Conservation (phyloP, 75 land plant species). For the Cunninghamia lanceolata region DNA sequence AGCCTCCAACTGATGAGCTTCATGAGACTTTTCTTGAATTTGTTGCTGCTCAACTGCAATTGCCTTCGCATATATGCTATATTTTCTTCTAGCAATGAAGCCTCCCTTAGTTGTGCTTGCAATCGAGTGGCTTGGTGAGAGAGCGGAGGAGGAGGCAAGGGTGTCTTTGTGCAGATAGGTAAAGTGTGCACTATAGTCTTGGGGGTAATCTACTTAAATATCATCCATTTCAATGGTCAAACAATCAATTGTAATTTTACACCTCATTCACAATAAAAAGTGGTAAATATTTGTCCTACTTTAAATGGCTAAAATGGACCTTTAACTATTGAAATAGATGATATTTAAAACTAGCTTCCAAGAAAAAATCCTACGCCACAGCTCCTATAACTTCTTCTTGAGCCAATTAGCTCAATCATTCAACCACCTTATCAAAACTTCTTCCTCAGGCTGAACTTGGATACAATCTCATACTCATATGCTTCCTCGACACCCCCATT, state of each 20-base stretch:
- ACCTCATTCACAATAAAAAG: too few relatives aligned
- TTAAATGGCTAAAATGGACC: too few relatives aligned
- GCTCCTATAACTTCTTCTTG: constrained; percentile 27
- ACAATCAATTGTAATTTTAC: too few relatives aligned
- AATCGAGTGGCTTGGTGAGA: constrained; percentile 20
- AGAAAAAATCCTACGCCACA: constrained; percentile 36
- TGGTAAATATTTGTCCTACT: too few relatives aligned
- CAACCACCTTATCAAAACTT: constrained; percentile 13
- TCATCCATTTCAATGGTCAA: too few relatives aligned
- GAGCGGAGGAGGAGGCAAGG: constrained; percentile 21
- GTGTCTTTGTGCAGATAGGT: constrained; percentile 30
- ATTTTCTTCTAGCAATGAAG: constrained; percentile 37
- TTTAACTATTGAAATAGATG: too few relatives aligned
- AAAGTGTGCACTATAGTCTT: constrained; percentile 28
- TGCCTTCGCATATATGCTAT: constrained; percentile 25
- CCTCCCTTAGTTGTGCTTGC: constrained; percentile 33
- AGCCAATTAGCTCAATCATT: constrained; percentile 21
- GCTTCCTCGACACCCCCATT: constrained; percentile 7
- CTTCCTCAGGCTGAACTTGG: constrained; percentile 4
- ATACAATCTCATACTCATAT: not conserved
- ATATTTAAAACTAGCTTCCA: too few relatives aligned
- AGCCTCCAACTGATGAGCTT: constrained; percentile 20
- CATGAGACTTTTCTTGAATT: constrained; percentile 25
- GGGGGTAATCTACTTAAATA: too few relatives aligned
- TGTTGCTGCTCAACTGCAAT: constrained; percentile 27